phyloP scores from a whole-genome alignment of 768 basidiomycete genomes.

The Termitomyces eurrhizus region DNA sequence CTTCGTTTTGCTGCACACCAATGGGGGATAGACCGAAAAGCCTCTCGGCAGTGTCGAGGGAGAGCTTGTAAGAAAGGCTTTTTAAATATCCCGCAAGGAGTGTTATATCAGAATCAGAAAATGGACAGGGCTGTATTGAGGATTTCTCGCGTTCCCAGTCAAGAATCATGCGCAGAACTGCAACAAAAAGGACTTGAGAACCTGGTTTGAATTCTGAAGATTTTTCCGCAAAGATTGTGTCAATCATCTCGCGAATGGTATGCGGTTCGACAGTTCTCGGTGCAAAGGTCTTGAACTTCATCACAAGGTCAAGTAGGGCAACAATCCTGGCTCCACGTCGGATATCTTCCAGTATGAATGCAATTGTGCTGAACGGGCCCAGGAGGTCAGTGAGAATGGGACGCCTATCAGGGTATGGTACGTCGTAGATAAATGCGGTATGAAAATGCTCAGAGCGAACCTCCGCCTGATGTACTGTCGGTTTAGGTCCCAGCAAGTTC shows the following conservation, averaged over 20 bases:
- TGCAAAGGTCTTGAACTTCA: slow-evolving; percentile 3
- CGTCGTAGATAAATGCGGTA: not conserved
- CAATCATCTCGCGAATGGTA: slow-evolving; percentile 1
- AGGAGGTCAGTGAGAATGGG: slow-evolving; percentile 5
- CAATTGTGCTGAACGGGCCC: slow-evolving; percentile 1
- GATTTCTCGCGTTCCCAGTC: slow-evolving; percentile 4
- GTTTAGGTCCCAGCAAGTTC: not conserved
- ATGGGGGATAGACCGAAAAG: not conserved
- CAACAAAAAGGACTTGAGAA: slow-evolving; percentile 3
- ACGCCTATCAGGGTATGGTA: not conserved
- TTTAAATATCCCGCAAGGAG: not conserved
- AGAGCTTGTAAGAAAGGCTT: not conserved
- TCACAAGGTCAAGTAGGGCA: slow-evolving; percentile 1
- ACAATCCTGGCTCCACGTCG: not conserved
- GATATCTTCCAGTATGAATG: slow-evolving; percentile 5
- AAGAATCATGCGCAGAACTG: not conserved
- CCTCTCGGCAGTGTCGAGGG: slow-evolving; percentile 2
- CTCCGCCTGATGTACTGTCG: not conserved
- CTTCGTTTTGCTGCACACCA: not conserved
- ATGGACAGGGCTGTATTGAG: not conserved
- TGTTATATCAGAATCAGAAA: slow-evolving; percentile 4
- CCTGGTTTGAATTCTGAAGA: not conserved
- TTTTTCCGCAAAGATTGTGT: not conserved
- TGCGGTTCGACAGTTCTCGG: not conserved
- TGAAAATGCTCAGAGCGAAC: not conserved